Evolutionary conservation across 371 early-diverging fungal genomes (phyloP), one percentile per base, ranked within the genome.

Genomic region (Rhizopus delemar): DNA sequence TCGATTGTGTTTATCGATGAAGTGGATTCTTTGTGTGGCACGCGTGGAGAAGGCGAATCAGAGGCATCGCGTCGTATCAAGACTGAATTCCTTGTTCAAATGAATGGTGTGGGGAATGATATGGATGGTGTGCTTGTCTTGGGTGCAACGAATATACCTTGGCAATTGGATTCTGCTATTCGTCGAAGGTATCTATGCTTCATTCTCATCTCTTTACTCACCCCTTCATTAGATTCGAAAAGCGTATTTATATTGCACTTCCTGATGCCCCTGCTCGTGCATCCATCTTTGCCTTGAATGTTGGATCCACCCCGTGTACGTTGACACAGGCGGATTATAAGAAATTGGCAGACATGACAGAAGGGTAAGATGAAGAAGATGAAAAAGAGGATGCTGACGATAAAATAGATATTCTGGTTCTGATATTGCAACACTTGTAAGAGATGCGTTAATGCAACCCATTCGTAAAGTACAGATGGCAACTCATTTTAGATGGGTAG

Each of bases 1-100:
- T 88, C 97, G 4, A 95, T 97, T 73, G 94, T 98, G 38, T 98
- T 98, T 70, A 94, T 98, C 64, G 99, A 98, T 77, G 97, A 98
- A 73, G 92, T 98, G n/a, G 99, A 98, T 78, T 96, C 97, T 6
- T 75, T 98, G 41, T 94, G 95, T 70, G 95, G 97, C 31, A 71
- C 90, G 22, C 87, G 98, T 54, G 96, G 97, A 28, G 98, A 96
- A 60, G 97, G 96, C 8, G 97, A 97, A 78, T 86, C 87, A 16
- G 99, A 98, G 67, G 97, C 99, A 6, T 87, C 90, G 43, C 81
- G 97, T 53, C 83, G 99, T 57, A 95, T 98, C 73, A 85, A 87
- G 62, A 92, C 92, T 0, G 96, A 98, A 78, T 91, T 98, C 51
- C 79, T 97, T 8, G 97, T 98, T 35, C 99, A 97, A 75, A 97